These are phyloP conservation scores for Wickerhamiella sergipiensis DNA, from an alignment of 805 yeast genomes.

Conservation along the genomic window DNA sequence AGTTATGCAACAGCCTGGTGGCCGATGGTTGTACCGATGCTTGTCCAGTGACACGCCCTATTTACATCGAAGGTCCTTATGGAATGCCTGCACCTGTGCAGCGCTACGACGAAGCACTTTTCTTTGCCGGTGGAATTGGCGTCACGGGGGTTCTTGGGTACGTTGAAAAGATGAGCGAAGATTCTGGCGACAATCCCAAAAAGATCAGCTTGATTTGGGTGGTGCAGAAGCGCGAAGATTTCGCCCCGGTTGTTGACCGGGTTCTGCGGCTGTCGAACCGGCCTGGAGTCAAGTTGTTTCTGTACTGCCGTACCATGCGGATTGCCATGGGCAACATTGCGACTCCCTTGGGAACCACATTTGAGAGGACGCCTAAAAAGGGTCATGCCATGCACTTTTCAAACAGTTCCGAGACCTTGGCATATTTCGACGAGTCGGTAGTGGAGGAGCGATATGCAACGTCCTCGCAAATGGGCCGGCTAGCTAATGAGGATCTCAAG, in stretches of 20 bases:
- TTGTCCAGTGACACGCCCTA: constrained; percentile 26
- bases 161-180: constrained; percentile 24
- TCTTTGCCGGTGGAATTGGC: constrained; percentile 55
- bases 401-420: neutral
- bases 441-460: neutral
- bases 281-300: constrained; percentile 10
- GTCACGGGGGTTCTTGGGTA: constrained; percentile 43
- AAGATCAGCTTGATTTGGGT: constrained; percentile 22
- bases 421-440: neutral
- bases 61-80: constrained; percentile 49
- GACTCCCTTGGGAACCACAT: neutral
- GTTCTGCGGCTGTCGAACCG: constrained; percentile 9
- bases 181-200: constrained; percentile 5
- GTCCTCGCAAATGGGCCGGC: constrained; percentile 5
- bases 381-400: neutral
- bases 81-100: constrained; percentile 37
- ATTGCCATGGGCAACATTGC: neutral
- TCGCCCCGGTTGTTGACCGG: constrained; percentile 19
- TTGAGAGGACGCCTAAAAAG: neutral
- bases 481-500: constrained; percentile 8
- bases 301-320: constrained; percentile 7
- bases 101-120: constrained; percentile 34
- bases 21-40: constrained; percentile 24
- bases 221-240: constrained; percentile 18
- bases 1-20: constrained; percentile 24